Base-by-base conservation (phyloP, 2,329 filamentous ascomycete genomes). In the Neonectria ditissima region DNA sequence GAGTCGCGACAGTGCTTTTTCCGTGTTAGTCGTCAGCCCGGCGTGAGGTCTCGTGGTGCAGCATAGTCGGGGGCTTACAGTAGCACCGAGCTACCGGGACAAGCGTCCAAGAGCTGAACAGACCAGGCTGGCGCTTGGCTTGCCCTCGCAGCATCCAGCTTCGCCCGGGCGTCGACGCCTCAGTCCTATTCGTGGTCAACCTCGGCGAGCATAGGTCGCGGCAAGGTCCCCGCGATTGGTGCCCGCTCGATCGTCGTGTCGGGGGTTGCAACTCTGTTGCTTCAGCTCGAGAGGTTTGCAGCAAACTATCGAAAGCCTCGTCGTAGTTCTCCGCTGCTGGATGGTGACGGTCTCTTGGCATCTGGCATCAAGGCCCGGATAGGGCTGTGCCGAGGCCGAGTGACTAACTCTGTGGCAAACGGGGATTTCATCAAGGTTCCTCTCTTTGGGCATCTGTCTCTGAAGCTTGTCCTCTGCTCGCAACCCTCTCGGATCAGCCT, bases 141-240 rank as follows among this genome's bases (percentile, higher is more conserved):
- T n/a, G 26, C 45, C 45, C 9, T 30, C 28, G 2, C 45, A 30
- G 45, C 11, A 11, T 18, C 10, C 6, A 22, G 16, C 28, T 50
- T 18, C 47, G 11, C 6, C 26, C 13, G 6, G 44, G 44, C 28
- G 22, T 24, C 34, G 48, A 43, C 39, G 32, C 45, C 34, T 10
- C 22, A 32, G 32, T 13, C 30, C 45, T 69, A 48, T 47, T 56
- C 45, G 58, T 37, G 22, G 32, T 37, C 50, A 48, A 65, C 52
- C 60, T 52, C 55, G 56, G 57, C 5, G 48, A 63, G 58, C 50
- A 57, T 65, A 55, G 45, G 54, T 60, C 18, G 52, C 20, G 24
- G 14, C n/a, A 14, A 18, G n/a, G 5, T 20, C 37, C 6, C 39
- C 24, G 20, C 62, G 47, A 72, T 72, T 72, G 70, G 69, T 72